Percentiles rank a stretch among this genome's conserved stretches.
These are phyloP conservation scores for Alternaria sp. DNA, from an alignment of 2,329 filamentous ascomycete genomes.

Conservation along the genomic window DNA sequence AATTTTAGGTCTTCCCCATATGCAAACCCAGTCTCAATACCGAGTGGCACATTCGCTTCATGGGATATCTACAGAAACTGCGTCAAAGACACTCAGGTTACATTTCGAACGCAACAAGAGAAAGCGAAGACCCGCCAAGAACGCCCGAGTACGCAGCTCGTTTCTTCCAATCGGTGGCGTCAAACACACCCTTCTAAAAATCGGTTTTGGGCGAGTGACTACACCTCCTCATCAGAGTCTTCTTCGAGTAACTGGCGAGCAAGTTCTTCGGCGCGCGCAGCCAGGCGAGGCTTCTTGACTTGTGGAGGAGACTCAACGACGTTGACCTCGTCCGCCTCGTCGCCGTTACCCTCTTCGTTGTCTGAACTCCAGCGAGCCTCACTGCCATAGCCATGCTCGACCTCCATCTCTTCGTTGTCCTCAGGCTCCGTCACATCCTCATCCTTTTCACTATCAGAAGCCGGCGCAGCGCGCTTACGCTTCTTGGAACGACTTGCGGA, in stretches of 20 bases:
- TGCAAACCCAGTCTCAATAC: background rate
- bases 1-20: background rate
- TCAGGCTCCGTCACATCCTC: background rate
- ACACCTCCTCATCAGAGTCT: background rate
- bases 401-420: background rate
- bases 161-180: background rate
- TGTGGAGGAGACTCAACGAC: background rate
- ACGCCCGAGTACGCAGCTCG: background rate
- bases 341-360: background rate
- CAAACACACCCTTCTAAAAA: no score
- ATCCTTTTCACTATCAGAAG: background rate
- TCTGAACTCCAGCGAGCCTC: background rate
- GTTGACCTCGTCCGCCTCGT: background rate
- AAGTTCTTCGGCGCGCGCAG: background rate
- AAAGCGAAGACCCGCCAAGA: no score
- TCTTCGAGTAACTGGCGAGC: background rate
- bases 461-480: background rate
- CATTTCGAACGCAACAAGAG: background rate
- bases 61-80: background rate
- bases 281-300: background rate
- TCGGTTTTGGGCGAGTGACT: fast-evolving
- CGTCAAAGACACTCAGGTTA: background rate
- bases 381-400: background rate
- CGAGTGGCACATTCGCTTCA: background rate
- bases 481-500: background rate